Percentiles rank a stretch among this genome's conserved stretches.
Conservation (phyloP, 2,329 filamentous ascomycete species). For the Cladosporium cucumerinum region DNA sequence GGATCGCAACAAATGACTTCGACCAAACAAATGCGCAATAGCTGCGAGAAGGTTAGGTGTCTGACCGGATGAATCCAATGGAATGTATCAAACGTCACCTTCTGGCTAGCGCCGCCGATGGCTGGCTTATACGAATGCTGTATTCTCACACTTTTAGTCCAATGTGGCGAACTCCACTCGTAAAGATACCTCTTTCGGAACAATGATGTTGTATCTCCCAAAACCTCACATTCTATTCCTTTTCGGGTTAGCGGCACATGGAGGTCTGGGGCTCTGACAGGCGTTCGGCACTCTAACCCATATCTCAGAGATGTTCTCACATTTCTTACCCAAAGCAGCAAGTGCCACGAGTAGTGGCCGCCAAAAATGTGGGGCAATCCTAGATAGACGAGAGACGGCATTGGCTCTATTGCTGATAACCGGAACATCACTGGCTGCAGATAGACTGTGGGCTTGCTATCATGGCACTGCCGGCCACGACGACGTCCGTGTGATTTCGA, state of each 20-base stretch:
- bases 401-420: not conserved
- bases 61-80: not conserved
- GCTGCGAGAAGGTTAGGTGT: not conserved
- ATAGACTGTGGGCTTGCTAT: not conserved
- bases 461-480: not conserved
- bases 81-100: not conserved
- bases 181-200: not conserved
- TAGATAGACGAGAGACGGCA: not conserved
- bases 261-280: not conserved
- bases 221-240: not conserved
- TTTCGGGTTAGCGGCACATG: not conserved
- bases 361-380: not conserved
- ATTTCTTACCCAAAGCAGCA: not conserved
- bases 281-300: not conserved
- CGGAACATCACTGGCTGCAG: not conserved
- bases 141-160: not conserved
- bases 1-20: not conserved
- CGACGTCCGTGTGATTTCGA: not conserved
- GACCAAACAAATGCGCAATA: not conserved
- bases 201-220: not conserved
- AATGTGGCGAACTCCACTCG: not conserved
- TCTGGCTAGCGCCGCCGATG: not conserved
- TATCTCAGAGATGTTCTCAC: not conserved
- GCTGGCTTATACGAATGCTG: not conserved
- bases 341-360: not conserved